Evolutionary conservation across 2,329 filamentous ascomycete species (phyloP), one percentile per base, ranked within the genome.

Genomic region (Triangularia verruculosa): DNA sequence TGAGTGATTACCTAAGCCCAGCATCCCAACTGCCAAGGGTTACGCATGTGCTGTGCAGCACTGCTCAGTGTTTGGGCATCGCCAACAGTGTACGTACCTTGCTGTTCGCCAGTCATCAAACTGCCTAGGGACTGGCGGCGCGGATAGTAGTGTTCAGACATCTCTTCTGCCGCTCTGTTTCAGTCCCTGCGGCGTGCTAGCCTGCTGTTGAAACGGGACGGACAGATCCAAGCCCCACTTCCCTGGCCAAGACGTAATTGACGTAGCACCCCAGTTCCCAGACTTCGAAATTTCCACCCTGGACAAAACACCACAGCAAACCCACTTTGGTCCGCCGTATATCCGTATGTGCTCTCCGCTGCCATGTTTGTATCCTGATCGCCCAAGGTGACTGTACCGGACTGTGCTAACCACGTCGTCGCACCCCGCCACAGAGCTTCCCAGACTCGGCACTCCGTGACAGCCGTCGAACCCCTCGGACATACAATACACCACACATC

Each of bases 201-300:
- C 30, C 30, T 6, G 30, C 11, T 12, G 30, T 28, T 28, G 27
- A 28, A 28, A 28, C 27, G 27, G 27, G 27, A 28, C 9, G 9
- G 27, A 13, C 9, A 3, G 34, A 3, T 4, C 34, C 6, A 13
- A n/a, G 61, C 43, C 61, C 67, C 66, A 66, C 61, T 60, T 59
- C 12, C 32, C 57, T 17, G 51, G 57, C 57, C 59, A 62, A 34
- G 65, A 61, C 65, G 56, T 61, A 65, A 66, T 70, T 71, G 69
- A 70, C 69, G 69, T 71, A 68, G 68, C 60, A 64, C 63, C 24
- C 53, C 57, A 55, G 55, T 63, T 60, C 12, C 51, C 51, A 24
- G 34, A 28, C 57, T 57, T 62, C 62, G 64, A 71, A 70, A 70
- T 68, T 69, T 70, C 68, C 65, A 61, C 57, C 60, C 51, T 54